Conservation (phyloP, 306 rosid species). For the Cucurbita maxima region DNA sequence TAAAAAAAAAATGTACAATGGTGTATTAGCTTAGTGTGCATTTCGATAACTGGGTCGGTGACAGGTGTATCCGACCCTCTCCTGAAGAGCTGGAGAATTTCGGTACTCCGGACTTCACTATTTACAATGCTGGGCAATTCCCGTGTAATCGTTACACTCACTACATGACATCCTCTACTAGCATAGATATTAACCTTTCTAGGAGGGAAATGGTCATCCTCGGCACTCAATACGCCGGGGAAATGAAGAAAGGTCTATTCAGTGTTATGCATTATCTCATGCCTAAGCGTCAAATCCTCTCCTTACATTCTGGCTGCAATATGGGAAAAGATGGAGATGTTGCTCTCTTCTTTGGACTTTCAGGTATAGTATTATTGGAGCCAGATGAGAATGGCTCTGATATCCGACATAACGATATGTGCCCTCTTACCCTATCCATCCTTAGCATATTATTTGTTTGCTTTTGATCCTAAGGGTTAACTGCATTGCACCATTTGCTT, state of each 20-base stretch:
- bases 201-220: conserved; percentile 94
- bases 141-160: conserved; percentile 91
- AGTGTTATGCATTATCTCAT: conserved; percentile 87
- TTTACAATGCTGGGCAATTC: conserved; percentile 86
- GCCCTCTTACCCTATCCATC: conserved; percentile 4
- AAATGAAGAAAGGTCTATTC: conserved; percentile 93
- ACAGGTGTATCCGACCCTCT: conserved; percentile 90
- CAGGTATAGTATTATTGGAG: conserved; percentile 37
- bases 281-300: conserved; percentile 70
- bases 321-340: conserved; percentile 75
- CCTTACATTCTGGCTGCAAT: conserved; percentile 90
- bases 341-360: conserved; percentile 92
- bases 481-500: not conserved
- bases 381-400: conserved; percentile 4
- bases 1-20: not conserved
- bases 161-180: conserved; percentile 94
- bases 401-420: conserved; percentile 5
- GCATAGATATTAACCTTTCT: conserved; percentile 71
- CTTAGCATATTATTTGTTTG: not conserved
- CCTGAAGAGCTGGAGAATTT: conserved; percentile 81
- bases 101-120: conserved; percentile 92
- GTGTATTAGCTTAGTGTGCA: conserved; percentile 10
- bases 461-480: not conserved
- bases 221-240: conserved; percentile 95
- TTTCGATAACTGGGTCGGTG: conserved; percentile 15